Conservation (phyloP, 2,329 filamentous ascomycete species). For the Penicillium decumbens region DNA sequence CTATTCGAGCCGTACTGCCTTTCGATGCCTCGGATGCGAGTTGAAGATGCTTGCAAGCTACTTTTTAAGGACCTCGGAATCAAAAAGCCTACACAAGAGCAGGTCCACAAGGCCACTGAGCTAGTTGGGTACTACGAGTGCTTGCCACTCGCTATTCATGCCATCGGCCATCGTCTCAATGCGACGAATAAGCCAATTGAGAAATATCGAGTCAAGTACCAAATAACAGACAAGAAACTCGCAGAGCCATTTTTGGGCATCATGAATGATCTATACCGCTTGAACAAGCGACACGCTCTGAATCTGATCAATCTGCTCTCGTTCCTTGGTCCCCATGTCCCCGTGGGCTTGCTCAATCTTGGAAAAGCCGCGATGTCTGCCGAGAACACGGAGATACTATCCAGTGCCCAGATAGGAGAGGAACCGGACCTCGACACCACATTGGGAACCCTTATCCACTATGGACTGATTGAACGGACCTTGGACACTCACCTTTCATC, state of each 20-base stretch:
- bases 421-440: slow-evolving; percentile 44
- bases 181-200: slow-evolving; percentile 58
- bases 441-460: slow-evolving; percentile 43
- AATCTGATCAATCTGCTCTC: slow-evolving; percentile 62
- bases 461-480: slow-evolving; percentile 44
- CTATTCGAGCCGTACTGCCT: slow-evolving; percentile 58
- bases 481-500: slow-evolving; percentile 29
- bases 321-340: slow-evolving; percentile 62
- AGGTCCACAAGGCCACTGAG: slow-evolving; percentile 55
- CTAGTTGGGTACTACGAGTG: slow-evolving; percentile 61
- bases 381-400: slow-evolving; percentile 37
- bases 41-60: slow-evolving; percentile 56
- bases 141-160: slow-evolving; percentile 64
- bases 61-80: slow-evolving; percentile 61
- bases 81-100: slow-evolving; percentile 52
- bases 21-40: slow-evolving; percentile 52
- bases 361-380: slow-evolving; percentile 41
- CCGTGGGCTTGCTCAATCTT: slow-evolving; percentile 60
- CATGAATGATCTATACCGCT: slow-evolving; percentile 43
- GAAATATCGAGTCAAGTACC: slow-evolving; percentile 55
- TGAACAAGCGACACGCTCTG: slow-evolving; percentile 50
- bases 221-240: slow-evolving; percentile 53
- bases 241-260: slow-evolving; percentile 47
- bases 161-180: slow-evolving; percentile 59
- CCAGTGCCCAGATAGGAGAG: slow-evolving; percentile 33